Base-by-base conservation (phyloP, 2,329 filamentous ascomycete genomes). In the Cercospora canescens region DNA sequence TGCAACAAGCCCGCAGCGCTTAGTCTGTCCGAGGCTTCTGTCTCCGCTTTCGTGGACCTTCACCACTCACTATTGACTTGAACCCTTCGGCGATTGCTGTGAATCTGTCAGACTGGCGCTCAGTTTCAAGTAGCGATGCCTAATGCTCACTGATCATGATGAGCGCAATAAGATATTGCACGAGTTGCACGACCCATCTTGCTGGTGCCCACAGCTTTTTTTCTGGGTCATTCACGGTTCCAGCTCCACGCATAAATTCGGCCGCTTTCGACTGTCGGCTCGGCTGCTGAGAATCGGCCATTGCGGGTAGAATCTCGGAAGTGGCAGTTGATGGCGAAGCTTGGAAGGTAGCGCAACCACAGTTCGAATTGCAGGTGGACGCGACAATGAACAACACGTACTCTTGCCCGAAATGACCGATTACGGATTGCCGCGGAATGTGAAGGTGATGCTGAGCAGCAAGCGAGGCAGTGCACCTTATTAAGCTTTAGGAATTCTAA, bases 161-260 rank as follows among this genome's bases (percentile, higher is more conserved):
- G 30, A 74, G 62, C 1, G 72, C 72, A 18, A 74, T 67, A 24
- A 74, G 63, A 37, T 72, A 72, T 60, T 74, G 72, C 3, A 74
- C 64, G 63, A 73, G 68, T 30, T 67, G 64, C 12, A 69, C 71
- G 14, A 74, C 59, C 70, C 71, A 73, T 62, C 67, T 64, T 8
- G 71, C 72, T 6, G 72, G 72, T 34, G 41, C 66, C 72, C 72
- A 74, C 4, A 74, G 67, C 35, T 73, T 71, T 52, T 67, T 48
- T 3, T 74, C 71, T 4, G 72, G 72, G 54, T 74, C 72, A 41
- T 70, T 67, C 28, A 74, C 71, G 18, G 65, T 57, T 39, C 72
- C 68, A 35, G 72, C 72, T 16, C 65, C 67, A n/a, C 71, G 69
- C 56, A 74, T 65, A 67, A 74, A 74, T 48, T 64, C 63, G 16